Base-by-base conservation (phyloP, 2,329 filamentous ascomycete species). In the Macrophomina tecta region DNA sequence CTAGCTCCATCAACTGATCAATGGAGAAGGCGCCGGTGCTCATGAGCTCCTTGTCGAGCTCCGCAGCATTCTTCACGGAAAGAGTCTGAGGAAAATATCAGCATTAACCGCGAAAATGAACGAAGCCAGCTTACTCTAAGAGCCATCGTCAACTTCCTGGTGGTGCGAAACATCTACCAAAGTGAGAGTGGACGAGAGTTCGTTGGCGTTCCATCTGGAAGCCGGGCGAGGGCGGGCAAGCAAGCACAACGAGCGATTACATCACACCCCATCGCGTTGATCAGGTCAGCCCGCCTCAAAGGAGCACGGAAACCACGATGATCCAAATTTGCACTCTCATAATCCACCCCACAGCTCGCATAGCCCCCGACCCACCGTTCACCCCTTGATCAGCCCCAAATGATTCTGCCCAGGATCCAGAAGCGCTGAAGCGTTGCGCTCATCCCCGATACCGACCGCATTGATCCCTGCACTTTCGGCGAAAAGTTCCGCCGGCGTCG, bases 1-100 rank as follows among this genome's bases (percentile, higher is more conserved):
- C 95, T 7, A 99, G 83, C 77, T 98, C 95, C 95, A 99, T 98
- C 58, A 99, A 84, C 80, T 99, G 95, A 76, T 98, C 95, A 65
- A 99, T 87, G 11, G 93, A 97, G 81, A 97, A 99, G 8, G 91
- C 93, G 46, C 88, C 87, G 0, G 89, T 88, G 75, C 88, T 91
- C 94, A 99, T 98, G 69, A 99, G 89, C 77, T 99, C 94, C 78
- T 92, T 90, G 77, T 99, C 95, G 18, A 99, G 86, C 56, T 92
- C 91, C 0, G 92, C 90, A 0, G 95, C 95, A 70, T 93, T 92
- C 80, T 95, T 93, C 49, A 94, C 90, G 9, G 90, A 90, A 32
- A 99, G 86, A 32, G 93, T 97, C 93, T 96, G 65, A 6, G 28
- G 11, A 16, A 32, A 8, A 7, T 4, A 30, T 60, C n/a, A 66